A percentile compares a stretch with the other conserved stretches of the same genome.
These are phyloP conservation scores for Tulasnella calospora DNA, from an alignment of 768 basidiomycete genomes.

Conservation along the genomic window DNA sequence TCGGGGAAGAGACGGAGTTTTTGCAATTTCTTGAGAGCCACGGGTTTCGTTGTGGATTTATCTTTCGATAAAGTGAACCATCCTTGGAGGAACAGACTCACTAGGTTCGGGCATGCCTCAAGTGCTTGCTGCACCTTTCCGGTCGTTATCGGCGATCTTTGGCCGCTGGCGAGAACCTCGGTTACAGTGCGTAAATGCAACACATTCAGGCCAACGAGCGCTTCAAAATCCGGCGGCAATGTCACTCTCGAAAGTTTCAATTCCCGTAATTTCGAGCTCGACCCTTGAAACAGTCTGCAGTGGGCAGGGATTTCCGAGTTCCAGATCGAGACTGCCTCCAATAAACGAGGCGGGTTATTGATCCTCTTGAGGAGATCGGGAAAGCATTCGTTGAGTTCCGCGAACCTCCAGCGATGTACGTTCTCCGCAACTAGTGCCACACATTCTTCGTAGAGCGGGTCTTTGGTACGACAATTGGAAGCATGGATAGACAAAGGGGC, in stretches of 20 bases:
- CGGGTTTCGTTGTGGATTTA: not conserved
- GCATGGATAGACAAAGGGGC: not conserved
- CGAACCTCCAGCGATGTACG: not conserved
- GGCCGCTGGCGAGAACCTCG: not conserved
- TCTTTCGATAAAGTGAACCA: not conserved
- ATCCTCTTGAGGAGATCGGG: not conserved
- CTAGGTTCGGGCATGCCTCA: not conserved
- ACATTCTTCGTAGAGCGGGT: not conserved
- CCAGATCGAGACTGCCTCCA: not conserved
- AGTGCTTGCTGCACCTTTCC: not conserved
- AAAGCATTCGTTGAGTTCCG: not conserved
- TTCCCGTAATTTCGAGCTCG: not conserved
- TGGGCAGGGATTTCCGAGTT: not conserved
- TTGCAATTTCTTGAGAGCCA: not conserved
- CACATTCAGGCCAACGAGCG: not conserved
- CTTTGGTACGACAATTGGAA: not conserved
- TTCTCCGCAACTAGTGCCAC: not conserved
- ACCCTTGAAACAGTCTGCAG: not conserved
- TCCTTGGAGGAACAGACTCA: not conserved
- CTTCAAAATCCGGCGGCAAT: not conserved
- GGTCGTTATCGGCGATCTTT: not conserved
- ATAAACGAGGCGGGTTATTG: not conserved
- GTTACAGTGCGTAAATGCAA: not conserved
- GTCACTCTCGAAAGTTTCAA: not conserved
- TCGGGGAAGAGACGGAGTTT: not conserved